Percentiles rank a stretch among this genome's conserved stretches.
phyloP scores from a whole-genome alignment of 768 basidiomycete genomes.

The Agaricus sinodeliciosus region DNA sequence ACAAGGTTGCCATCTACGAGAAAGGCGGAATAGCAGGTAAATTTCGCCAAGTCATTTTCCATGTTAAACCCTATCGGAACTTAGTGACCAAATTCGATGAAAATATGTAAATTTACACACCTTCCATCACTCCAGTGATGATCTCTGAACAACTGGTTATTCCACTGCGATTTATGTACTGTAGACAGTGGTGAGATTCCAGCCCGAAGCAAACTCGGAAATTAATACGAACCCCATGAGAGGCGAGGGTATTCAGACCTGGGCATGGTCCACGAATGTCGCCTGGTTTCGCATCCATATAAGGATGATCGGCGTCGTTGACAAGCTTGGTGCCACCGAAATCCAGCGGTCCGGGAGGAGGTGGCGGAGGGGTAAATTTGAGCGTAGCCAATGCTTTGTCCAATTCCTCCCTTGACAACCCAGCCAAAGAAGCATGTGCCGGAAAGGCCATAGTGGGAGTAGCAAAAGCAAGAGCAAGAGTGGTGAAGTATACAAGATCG shows the following conservation, averaged over 20 bases:
- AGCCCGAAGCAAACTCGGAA: neutral
- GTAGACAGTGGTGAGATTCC: neutral
- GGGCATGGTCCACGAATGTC: conserved; percentile 17
- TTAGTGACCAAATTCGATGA: neutral
- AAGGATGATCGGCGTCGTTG: conserved; percentile 14
- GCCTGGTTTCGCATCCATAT: conserved; percentile 3
- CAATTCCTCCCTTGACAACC: conserved; percentile 16
- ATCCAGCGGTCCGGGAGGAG: conserved; percentile 5
- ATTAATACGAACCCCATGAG: conserved; percentile 13
- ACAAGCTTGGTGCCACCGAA: conserved; percentile 14
- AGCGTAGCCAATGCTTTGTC: conserved; percentile 11
- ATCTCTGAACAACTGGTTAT: conserved; percentile 13
- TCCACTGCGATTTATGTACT: conserved; percentile 13
- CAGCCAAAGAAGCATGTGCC: conserved; percentile 17
- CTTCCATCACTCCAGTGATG: conserved; percentile 13
- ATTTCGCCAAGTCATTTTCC: conserved; percentile 11
- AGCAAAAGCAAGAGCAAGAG: neutral
- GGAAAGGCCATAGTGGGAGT: conserved; percentile 15
- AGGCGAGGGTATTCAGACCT: conserved; percentile 17
- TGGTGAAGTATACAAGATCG: neutral
- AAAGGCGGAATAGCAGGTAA: conserved; percentile 13
- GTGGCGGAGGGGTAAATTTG: neutral
- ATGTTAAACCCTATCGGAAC: conserved; percentile 15
- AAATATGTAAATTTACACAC: neutral
- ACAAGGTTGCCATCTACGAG: conserved; percentile 16